phyloP scores from a whole-genome alignment of 495 filamentous ascomycete species.

The Aspergillus conjunctus region DNA sequence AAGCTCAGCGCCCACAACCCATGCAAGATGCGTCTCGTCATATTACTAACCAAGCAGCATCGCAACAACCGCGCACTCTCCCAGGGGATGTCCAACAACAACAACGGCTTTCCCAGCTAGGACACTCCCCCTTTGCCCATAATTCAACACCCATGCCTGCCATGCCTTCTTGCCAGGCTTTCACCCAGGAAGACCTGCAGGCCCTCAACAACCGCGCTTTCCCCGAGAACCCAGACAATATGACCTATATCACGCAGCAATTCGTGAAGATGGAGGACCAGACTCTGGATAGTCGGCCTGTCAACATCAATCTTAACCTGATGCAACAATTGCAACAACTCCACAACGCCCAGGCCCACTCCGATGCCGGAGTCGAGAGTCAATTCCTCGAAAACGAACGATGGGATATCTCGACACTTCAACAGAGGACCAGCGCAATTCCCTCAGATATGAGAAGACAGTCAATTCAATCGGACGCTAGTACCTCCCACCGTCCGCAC shows the following conservation, averaged over 20 bases:
- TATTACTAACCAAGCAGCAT: constrained; percentile 66
- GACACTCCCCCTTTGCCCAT: constrained; percentile 48
- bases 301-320: constrained; percentile 29
- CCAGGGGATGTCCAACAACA: constrained; percentile 78
- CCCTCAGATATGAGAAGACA: constrained; percentile 35
- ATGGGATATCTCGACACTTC: constrained; percentile 34
- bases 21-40: constrained; percentile 59
- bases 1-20: constrained; percentile 49
- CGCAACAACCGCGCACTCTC: constrained; percentile 53
- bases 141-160: constrained; percentile 28
- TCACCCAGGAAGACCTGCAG: constrained; percentile 44
- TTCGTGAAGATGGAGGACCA: constrained; percentile 22
- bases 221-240: constrained; percentile 24
- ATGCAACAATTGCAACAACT: constrained; percentile 35
- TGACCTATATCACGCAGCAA: constrained; percentile 25
- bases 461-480: constrained; percentile 44
- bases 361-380: constrained; percentile 18
- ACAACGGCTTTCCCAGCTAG: constrained; percentile 48
- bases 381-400: constrained; percentile 27
- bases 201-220: constrained; percentile 26
- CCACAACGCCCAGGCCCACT: constrained; percentile 20
- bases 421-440: constrained; percentile 28
- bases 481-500: constrained; percentile 50
- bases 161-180: constrained; percentile 33
- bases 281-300: constrained; percentile 20